Base-by-base conservation (phyloP, 441 rosid species). In the Adansonia gregorii region DNA sequence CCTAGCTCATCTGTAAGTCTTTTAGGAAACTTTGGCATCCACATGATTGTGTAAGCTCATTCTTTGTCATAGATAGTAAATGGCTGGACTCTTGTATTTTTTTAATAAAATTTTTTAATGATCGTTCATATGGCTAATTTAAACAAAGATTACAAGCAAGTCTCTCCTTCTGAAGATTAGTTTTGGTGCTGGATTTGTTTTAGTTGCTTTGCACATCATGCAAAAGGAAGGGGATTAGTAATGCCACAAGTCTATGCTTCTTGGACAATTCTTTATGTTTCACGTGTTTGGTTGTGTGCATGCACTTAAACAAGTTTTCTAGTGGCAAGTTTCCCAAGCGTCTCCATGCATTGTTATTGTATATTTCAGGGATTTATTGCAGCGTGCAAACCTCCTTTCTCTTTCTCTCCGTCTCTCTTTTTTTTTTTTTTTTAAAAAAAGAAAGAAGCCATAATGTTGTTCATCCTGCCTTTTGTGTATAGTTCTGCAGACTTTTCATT, bases 161-260 rank as follows among this genome's bases (percentile, higher is more conserved):
- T 15, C 63, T 3, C 3, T 3, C n/a, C 27, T 24, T 54, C n/a
- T n/a, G 22, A 54, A 71, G 48, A 49, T 24, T 12, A 12, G 12
- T 49, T 69, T 48, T 69, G 19, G 6, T 22, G 9, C 12, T 48
- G 43, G 12, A 68, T 35, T 69, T 69, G 41, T 68, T 22, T 22
- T 67, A 9, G 58, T 49, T 69, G 49, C 73, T 49, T 48, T 68
- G 73, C 41, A 48, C 31, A 46, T 48, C 58, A 12, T 48, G 20
- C 56, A 46, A 48, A 31, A 20, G 56, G 41, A 68, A 43, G 17
- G 73, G 52, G 41, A 46, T 52, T 68, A 12, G 6, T 4, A 68
- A 6, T 68, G 39, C 10, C 73, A 48, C 39, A 6, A 46, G 10
- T 69, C 59, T 69, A 68, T 48, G 43, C 43, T 48, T 69, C 12